A percentile compares a stretch with the other conserved stretches of the same genome.
phyloP scores from a whole-genome alignment of 2,329 filamentous ascomycete genomes.

The Epichloe brachyelytri region DNA sequence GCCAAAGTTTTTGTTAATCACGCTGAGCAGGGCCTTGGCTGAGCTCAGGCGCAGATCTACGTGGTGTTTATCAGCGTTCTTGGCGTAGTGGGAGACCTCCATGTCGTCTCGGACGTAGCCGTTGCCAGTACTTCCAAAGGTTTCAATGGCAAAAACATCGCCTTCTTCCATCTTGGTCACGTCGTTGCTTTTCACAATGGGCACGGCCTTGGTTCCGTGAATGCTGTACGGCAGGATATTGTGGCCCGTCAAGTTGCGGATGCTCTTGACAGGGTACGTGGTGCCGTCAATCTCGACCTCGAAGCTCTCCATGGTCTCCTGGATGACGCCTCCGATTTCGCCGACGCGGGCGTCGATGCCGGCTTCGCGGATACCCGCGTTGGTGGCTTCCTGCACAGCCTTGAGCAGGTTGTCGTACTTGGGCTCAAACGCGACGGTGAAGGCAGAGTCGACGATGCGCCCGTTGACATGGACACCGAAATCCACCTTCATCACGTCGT shows the following conservation, averaged over 20 bases:
- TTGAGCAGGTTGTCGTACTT: conserved; percentile 62
- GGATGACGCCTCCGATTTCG: conserved; percentile 72
- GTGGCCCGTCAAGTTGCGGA: conserved; percentile 80
- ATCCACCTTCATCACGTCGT: conserved; percentile 74
- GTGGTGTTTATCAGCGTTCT: conserved; percentile 58
- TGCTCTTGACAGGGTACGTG: conserved; percentile 69
- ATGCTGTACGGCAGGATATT: conserved; percentile 83
- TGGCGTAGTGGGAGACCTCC: conserved; percentile 82
- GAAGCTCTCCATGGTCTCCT: conserved; percentile 89
- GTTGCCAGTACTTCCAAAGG: conserved; percentile 86
- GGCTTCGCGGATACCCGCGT: conserved; percentile 72
- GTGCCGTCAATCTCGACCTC: conserved; percentile 73
- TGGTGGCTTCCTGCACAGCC: conserved; percentile 63
- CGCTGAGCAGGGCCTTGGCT: conserved; percentile 71
- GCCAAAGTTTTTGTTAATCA: conserved; percentile 94
- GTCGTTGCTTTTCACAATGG: conserved; percentile 80
- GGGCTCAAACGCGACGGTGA: conserved; percentile 64
- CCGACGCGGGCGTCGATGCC: conserved; percentile 85
- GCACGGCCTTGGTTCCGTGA: conserved; percentile 85
- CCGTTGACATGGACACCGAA: conserved; percentile 74
- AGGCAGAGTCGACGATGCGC: conserved; percentile 69
- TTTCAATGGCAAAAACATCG: conserved; percentile 91
- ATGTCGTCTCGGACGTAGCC: conserved; percentile 80
- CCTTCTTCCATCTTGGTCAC: conserved; percentile 97
- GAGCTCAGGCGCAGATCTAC: conserved; percentile 66